A percentile compares a stretch with the other conserved stretches of the same genome.
Evolutionary conservation across 495 filamentous ascomycete genomes (phyloP).

Genomic region (Hypoxylon cercidicola): DNA sequence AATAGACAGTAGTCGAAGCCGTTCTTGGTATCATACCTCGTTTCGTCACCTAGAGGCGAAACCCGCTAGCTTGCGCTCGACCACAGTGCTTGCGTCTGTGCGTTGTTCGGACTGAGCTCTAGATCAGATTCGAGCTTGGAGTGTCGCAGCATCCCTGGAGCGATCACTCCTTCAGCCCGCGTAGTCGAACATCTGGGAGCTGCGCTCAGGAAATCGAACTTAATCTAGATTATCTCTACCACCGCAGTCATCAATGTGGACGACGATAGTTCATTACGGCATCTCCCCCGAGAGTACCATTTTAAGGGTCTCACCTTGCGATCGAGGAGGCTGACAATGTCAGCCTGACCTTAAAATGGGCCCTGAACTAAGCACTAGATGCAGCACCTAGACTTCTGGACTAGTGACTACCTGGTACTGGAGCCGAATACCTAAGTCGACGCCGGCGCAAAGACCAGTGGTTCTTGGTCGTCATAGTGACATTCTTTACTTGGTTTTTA

Average conservation of each 20-base stretch:
- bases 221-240: conserved; percentile 19
- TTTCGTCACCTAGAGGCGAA: conserved; percentile 19
- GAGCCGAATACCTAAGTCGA: not conserved
- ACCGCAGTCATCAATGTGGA: not conserved
- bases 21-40: conserved; percentile 19
- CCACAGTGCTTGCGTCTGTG: conserved; percentile 21
- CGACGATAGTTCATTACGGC: not conserved
- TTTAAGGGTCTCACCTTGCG: too few relatives aligned
- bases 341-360: too few relatives aligned
- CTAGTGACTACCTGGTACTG: too few relatives aligned
- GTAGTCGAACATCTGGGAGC: conserved; percentile 8
- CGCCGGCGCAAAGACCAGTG: conserved; percentile 22
- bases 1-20: conserved; percentile 3
- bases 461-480: conserved; percentile 16
- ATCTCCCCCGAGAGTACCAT: too few relatives aligned
- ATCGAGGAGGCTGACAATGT: conserved; percentile 6
- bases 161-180: conserved; percentile 24
- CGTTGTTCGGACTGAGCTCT: conserved; percentile 12
- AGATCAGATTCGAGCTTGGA: conserved; percentile 23
- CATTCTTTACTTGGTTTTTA: conserved; percentile 1
- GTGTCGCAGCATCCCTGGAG: conserved; percentile 24
- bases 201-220: conserved; percentile 26
- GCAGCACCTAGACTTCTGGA: not conserved
- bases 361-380: not conserved
- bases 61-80: conserved; percentile 7